Percentiles rank a stretch among this genome's conserved stretches.
Evolutionary conservation across 2,329 filamentous ascomycete species (phyloP).

Genomic region (Phaeophleospora eucalypticola): DNA sequence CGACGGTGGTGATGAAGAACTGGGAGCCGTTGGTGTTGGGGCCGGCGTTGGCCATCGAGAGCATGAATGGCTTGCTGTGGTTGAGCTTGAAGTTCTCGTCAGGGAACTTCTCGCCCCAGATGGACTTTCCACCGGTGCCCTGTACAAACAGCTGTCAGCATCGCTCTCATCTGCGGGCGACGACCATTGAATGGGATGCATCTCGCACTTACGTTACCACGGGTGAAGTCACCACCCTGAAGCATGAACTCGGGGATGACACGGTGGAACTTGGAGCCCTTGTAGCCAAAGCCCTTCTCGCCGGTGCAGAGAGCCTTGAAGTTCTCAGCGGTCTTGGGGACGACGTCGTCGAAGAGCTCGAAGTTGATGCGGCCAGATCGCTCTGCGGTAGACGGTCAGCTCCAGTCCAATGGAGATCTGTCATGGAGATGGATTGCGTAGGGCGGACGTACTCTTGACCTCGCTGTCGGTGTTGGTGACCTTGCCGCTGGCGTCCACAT

Average conservation of each 20-base stretch:
- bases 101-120: slow-evolving; percentile 95
- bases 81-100: slow-evolving; percentile 93
- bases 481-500: slow-evolving; percentile 56
- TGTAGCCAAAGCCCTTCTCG: slow-evolving; percentile 82
- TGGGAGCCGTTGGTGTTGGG: slow-evolving; percentile 85
- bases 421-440: slow-evolving; percentile 16
- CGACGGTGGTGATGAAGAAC: slow-evolving; percentile 69
- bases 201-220: slow-evolving; percentile 70
- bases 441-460: slow-evolving; percentile 56
- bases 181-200: not conserved
- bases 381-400: slow-evolving; percentile 44
- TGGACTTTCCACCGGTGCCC: slow-evolving; percentile 95
- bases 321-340: slow-evolving; percentile 95
- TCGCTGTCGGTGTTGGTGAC: slow-evolving; percentile 37
- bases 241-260: slow-evolving; percentile 99
- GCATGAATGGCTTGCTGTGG: slow-evolving; percentile 86
- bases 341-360: slow-evolving; percentile 77
- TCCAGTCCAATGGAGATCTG: slow-evolving; percentile 1
- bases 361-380: slow-evolving; percentile 81
- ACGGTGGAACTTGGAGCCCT: slow-evolving; percentile 85
- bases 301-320: slow-evolving; percentile 93
- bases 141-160: slow-evolving; percentile 36
- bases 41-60: slow-evolving; percentile 98
- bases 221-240: slow-evolving; percentile 95
- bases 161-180: not conserved